Evolutionary conservation across 345 rosid genomes (phyloP).

Genomic region (Pistacia atlantica): DNA sequence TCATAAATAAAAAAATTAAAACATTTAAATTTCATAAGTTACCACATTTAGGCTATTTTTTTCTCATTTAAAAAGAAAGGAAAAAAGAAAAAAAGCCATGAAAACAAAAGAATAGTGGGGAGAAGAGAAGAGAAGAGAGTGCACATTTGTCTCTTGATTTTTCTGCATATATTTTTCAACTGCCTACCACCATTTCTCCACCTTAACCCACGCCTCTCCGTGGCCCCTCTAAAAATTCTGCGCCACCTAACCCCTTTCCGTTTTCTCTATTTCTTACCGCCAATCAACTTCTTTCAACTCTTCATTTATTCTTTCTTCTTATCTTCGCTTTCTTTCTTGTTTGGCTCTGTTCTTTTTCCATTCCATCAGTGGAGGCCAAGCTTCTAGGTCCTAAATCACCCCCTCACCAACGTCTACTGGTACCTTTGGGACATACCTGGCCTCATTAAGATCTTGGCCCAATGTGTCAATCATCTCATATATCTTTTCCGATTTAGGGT

Average conservation of each 20-base stretch:
- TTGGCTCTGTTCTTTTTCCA: constrained; percentile 14
- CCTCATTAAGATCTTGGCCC: constrained; percentile 39
- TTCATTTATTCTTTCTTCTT: neutral
- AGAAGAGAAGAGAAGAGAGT: no score
- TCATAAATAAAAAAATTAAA: no score
- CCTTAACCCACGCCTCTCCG: neutral
- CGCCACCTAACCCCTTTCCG: no score
- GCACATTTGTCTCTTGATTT: no score
- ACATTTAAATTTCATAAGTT: neutral
- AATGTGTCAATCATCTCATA: constrained; percentile 58
- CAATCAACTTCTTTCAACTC: neutral
- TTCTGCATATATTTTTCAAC: no score
- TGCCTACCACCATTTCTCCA: no score
- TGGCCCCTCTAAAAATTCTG: neutral
- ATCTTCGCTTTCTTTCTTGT: neutral
- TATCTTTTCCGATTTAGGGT: constrained; percentile 57
- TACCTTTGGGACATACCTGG: constrained; percentile 16
- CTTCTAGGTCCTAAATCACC: constrained; percentile 28
- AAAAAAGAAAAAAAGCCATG: no score
- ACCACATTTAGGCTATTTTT: no score
- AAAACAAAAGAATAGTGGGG: no score
- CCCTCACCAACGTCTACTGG: constrained; percentile 34
- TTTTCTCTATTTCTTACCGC: neutral
- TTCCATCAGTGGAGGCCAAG: constrained; percentile 57
- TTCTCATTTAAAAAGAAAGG: no score